Evolutionary conservation across 1,284 basidiomycete genomes (phyloP).

Genomic region (Acaromyces ingoldii): DNA sequence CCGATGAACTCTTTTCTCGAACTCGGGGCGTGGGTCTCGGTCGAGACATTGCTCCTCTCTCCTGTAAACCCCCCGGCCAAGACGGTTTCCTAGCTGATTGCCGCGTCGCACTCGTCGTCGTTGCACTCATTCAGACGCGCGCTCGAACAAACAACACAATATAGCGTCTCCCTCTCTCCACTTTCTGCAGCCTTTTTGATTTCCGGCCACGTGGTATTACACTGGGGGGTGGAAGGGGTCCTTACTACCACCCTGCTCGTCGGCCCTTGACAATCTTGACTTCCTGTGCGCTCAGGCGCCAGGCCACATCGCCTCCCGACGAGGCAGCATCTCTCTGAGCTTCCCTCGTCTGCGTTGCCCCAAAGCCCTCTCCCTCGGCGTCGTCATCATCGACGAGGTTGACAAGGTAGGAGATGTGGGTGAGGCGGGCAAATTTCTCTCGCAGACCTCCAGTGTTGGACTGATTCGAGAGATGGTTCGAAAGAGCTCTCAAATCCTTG

Average conservation of each 20-base stretch:
- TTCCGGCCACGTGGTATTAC: too few species aligned
- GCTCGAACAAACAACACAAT: too few species aligned
- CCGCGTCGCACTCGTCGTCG: too few species aligned
- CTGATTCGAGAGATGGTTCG: constrained; percentile 75
- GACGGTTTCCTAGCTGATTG: too few species aligned
- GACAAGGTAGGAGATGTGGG: constrained; percentile 86
- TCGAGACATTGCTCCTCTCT: too few species aligned
- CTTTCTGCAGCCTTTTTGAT: too few species aligned
- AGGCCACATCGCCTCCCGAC: constrained; percentile 19
- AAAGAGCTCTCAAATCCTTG: constrained; percentile 78
- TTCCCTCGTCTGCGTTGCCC: not conserved
- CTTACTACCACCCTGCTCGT: constrained; percentile 9
- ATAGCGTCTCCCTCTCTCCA: too few species aligned
- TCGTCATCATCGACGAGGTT: constrained; percentile 69
- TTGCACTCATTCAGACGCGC: too few species aligned
- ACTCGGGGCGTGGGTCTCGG: too few species aligned
- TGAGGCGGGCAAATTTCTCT: constrained; percentile 83
- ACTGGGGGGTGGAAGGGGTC: too few species aligned
- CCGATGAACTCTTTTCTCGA: too few species aligned
- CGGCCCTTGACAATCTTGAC: constrained; percentile 25
- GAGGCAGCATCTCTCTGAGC: constrained; percentile 12
- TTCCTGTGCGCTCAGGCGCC: constrained; percentile 38
- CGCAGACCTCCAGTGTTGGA: constrained; percentile 57
- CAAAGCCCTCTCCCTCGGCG: not conserved
- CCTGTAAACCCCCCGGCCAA: too few species aligned